Evolutionary conservation across 2,329 filamentous ascomycete genomes (phyloP).

Genomic region (Epichloe uncinata): DNA sequence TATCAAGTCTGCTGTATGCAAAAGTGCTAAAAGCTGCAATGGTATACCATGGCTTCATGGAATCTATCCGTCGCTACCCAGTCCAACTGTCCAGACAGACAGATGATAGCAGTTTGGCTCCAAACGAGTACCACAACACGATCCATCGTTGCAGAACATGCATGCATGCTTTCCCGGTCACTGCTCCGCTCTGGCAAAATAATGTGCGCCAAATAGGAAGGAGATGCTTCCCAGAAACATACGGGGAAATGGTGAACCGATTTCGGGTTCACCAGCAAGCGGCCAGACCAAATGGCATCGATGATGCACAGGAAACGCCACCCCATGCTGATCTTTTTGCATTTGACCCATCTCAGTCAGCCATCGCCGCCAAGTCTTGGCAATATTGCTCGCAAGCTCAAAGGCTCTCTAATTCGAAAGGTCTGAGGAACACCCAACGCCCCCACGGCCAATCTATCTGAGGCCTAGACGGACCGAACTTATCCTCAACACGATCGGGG

Average conservation of each 20-base stretch:
- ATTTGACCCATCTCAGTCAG: background rate
- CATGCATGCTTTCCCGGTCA: background rate
- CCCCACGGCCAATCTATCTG: background rate
- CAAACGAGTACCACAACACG: background rate
- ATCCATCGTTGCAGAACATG: background rate
- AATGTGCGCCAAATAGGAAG: background rate
- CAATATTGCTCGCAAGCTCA: background rate
- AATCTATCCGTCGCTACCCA: no score
- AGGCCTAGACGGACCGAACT: background rate
- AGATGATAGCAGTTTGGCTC: background rate
- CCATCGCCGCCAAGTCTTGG: background rate
- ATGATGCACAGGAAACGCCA: background rate
- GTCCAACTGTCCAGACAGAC: background rate
- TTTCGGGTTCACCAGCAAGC: background rate
- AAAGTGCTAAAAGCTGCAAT: no score
- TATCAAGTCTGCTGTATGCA: no score
- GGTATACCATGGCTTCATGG: no score
- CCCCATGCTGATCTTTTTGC: background rate
- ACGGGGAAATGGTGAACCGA: background rate
- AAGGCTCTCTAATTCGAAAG: background rate
- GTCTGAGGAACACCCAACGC: background rate
- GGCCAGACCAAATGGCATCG: background rate
- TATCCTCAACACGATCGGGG: background rate
- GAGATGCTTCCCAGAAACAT: background rate
- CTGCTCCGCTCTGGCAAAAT: background rate